Conservation (phyloP, 192 early-diverging fungal species). For the Podila verticillata region DNA sequence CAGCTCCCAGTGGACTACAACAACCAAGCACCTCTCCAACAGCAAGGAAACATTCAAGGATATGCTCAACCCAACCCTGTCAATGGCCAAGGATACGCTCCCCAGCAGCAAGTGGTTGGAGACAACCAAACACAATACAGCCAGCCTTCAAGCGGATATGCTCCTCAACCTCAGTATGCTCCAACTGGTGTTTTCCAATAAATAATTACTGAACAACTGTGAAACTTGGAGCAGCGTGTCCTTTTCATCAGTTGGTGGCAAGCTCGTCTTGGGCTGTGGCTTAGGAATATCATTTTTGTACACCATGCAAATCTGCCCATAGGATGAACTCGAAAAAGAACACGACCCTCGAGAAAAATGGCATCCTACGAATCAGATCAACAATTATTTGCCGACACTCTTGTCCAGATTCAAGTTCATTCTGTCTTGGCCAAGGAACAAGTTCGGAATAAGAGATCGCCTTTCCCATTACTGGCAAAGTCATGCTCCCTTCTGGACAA, state of each 20-base stretch:
- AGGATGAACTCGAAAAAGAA: too few species aligned
- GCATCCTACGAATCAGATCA: conserved; percentile 17
- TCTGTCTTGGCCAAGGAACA: conserved; percentile 29
- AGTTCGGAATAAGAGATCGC: conserved; percentile 26
- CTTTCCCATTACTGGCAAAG: conserved; percentile 36
- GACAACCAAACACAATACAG: conserved; percentile 12
- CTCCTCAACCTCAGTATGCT: conserved; percentile 30
- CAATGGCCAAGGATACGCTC: not conserved
- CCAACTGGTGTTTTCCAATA: not conserved
- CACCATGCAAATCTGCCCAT: too few species aligned
- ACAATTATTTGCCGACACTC: conserved; percentile 28
- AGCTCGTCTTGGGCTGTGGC: too few species aligned
- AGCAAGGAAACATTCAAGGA: conserved; percentile 13
- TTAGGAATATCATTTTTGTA: too few species aligned
- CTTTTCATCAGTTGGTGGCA: too few species aligned
- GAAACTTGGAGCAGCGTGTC: too few species aligned
- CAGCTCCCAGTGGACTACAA: conserved; percentile 6
- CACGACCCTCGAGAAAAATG: not conserved
- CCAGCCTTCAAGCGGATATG: conserved; percentile 19
- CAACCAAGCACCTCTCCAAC: conserved; percentile 7
- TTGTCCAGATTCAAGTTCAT: conserved; percentile 39
- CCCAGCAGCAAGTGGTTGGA: not conserved
- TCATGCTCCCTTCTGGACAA: conserved; percentile 44
- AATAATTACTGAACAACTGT: too few species aligned
- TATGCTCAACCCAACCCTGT: not conserved